phyloP scores from a whole-genome alignment of 75 land plant species.

The Adiantum capillusveneris region DNA sequence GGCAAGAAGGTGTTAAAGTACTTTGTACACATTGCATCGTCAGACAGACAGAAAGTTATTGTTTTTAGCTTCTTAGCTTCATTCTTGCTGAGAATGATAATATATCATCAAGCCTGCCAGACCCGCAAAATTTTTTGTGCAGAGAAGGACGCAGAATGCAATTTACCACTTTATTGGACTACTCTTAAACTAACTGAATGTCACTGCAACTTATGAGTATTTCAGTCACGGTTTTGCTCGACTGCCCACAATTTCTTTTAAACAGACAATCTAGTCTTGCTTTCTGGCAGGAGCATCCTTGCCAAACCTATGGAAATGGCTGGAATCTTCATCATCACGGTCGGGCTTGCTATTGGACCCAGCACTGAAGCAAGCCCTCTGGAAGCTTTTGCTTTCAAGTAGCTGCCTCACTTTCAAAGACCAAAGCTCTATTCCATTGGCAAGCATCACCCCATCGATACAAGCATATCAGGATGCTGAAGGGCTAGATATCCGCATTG shows the following conservation, averaged over 20 bases:
- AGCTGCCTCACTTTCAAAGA: conserved; percentile 41
- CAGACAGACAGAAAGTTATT: too few relatives aligned
- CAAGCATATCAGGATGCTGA: conserved; percentile 51
- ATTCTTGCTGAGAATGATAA: too few relatives aligned
- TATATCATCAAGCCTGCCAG: too few relatives aligned
- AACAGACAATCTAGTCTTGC: neutral
- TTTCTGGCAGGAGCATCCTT: conserved; percentile 33
- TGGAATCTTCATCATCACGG: conserved; percentile 28
- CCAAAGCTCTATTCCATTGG: neutral
- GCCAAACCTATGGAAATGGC: conserved; percentile 43
- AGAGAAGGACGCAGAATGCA: too few relatives aligned
- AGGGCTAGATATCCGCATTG: conserved; percentile 30
- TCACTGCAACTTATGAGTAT: too few relatives aligned
- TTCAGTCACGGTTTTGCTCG: too few relatives aligned
- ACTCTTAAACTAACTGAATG: too few relatives aligned
- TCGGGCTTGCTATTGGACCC: conserved; percentile 34
- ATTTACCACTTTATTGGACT: too few relatives aligned
- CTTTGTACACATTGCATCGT: too few relatives aligned
- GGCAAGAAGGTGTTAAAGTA: too few relatives aligned
- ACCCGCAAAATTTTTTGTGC: too few relatives aligned
- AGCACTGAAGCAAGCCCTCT: conserved; percentile 43
- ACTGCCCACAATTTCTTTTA: neutral
- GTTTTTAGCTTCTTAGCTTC: too few relatives aligned
- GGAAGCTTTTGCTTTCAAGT: conserved; percentile 40
- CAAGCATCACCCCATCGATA: conserved; percentile 18